phyloP scores from a whole-genome alignment of 441 rosid species.

The Gossypium armourianum region DNA sequence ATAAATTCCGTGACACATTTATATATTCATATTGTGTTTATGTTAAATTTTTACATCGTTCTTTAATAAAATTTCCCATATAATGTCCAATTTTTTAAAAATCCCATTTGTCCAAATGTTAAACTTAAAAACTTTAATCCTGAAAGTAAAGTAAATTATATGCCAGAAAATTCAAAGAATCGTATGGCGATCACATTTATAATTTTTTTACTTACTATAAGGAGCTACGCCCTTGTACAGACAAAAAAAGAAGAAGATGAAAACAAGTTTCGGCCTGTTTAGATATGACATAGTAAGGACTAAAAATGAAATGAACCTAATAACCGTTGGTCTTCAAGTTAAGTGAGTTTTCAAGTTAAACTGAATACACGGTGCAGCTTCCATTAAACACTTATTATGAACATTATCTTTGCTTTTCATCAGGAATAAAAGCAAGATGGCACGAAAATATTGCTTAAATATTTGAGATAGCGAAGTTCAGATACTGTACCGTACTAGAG shows the following conservation, averaged over 20 bases:
- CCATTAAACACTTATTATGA: background rate
- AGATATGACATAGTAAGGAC: background rate
- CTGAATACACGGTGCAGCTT: background rate
- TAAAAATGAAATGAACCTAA: background rate
- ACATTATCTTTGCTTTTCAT: background rate
- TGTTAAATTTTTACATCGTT: background rate
- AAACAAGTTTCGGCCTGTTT: background rate
- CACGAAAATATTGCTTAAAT: background rate
- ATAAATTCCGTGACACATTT: background rate
- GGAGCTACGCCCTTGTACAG: background rate
- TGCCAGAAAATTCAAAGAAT: background rate
- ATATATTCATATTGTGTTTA: background rate
- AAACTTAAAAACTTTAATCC: background rate
- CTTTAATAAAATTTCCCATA: background rate
- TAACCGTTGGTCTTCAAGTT: background rate
- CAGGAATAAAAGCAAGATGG: background rate
- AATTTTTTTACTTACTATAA: background rate
- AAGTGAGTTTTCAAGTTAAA: background rate
- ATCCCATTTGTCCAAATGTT: background rate
- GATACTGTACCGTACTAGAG: constrained; percentile 71
- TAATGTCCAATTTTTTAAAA: background rate
- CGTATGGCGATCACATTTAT: background rate
- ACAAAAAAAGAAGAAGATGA: background rate
- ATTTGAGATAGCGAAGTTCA: background rate
- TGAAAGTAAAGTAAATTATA: background rate